A percentile compares a stretch with the other conserved stretches of the same genome.
Evolutionary conservation across 768 basidiomycete genomes (phyloP).

Genomic region (Cyclocybe cylindracea): DNA sequence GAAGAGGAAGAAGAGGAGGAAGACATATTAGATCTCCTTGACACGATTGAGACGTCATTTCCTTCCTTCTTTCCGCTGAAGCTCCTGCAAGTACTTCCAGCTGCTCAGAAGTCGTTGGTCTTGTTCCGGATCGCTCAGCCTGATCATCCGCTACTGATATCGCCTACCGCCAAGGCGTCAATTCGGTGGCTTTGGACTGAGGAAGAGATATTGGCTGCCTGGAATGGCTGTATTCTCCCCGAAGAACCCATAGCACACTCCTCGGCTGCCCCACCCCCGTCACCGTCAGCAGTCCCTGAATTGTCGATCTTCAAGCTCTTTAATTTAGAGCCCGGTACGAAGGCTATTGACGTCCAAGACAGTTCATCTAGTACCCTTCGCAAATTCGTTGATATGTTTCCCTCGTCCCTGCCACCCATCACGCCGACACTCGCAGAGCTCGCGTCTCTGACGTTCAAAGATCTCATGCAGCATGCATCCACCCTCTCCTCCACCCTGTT

Average conservation of each 20-base stretch:
- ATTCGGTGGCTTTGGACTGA: conserved; percentile 69
- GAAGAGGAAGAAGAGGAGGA: conserved; percentile 41
- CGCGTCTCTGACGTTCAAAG: conserved; percentile 60
- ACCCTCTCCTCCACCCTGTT: conserved; percentile 70
- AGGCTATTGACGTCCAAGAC: conserved; percentile 25
- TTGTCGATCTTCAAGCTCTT: conserved; percentile 56
- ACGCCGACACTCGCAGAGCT: conserved; percentile 67
- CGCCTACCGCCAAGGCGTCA: conserved; percentile 17
- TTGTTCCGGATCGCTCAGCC: conserved; percentile 66
- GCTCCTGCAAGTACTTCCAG: conserved; percentile 53
- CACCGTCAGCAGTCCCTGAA: conserved; percentile 17
- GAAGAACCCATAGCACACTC: neutral
- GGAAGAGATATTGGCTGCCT: conserved; percentile 51
- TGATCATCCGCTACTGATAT: conserved; percentile 56
- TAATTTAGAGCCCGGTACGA: conserved; percentile 64
- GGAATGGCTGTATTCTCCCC: conserved; percentile 27
- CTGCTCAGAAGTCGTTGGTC: conserved; percentile 69
- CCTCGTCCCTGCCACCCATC: conserved; percentile 56
- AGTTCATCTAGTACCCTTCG: conserved; percentile 34
- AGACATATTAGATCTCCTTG: conserved; percentile 38
- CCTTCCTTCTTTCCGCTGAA: conserved; percentile 64
- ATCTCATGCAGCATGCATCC: conserved; percentile 61
- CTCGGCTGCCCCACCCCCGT: neutral
- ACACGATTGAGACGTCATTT: conserved; percentile 42
- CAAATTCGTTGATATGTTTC: conserved; percentile 59